Evolutionary conservation across 2,329 filamentous ascomycete genomes (phyloP), one percentile per base, ranked within the genome.

Genomic region (Exophiala mesophila): DNA sequence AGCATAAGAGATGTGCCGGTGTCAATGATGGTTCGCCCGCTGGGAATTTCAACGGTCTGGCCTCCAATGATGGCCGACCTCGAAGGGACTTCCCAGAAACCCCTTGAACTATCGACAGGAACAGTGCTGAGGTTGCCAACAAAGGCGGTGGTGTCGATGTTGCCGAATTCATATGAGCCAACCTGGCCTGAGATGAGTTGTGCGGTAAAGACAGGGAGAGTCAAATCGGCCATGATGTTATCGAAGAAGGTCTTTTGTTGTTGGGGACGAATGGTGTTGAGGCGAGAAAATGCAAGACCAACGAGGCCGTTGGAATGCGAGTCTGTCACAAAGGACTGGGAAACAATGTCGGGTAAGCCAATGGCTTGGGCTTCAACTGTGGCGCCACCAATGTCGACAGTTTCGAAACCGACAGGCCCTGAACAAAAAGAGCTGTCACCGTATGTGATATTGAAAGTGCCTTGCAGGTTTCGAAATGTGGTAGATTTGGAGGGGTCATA

Each of bases 161-260:
- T 72, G 47, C 85, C 85, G 56, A 89, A 89, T 58, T 87, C 80
- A 65, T 87, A 89, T 20, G 75, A 72, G 33, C 84, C 84, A 2
- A 70, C 66, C 12, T 70, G 68, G 45, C 73, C 69, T 51, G 76
- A 72, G 57, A 77, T 76, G 32, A 90, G 70, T 47, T 83, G 74
- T 17, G 81, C 83, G 0, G 83, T 85, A 64, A 89, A 84, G 29
- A 89, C 65, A 0, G 83, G 82, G 61, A 76, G 64, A 18, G 76
- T 72, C 17, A 88, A 74, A 13, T 67, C 62, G n/a, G 62, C 50
- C 61, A 76, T 74, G 52, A 83, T 67, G 59, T 84, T 87, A 57
- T 85, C 81, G 59, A 87, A 85, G 62, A 86, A 88, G 8, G 83
- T 87, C 63, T 80, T 81, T 53, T 84, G 80, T 49, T 70, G 66